Conservation (phyloP, 106 monocot species). For the Acorus calamus region DNA sequence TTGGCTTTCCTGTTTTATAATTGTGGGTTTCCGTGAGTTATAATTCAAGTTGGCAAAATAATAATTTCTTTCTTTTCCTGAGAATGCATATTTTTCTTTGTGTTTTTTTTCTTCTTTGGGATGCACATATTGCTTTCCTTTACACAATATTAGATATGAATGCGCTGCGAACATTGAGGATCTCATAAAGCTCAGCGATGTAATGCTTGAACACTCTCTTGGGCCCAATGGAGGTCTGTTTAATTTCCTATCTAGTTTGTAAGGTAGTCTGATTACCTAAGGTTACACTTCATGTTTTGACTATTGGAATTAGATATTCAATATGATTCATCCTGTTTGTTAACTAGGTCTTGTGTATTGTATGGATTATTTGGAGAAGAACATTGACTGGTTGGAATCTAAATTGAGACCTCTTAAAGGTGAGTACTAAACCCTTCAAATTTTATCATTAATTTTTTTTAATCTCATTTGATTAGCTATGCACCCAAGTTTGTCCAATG, state of each 20-base stretch:
- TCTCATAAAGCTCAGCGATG: slow-evolving; percentile 83
- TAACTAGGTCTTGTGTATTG: slow-evolving; percentile 84
- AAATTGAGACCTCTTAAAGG: slow-evolving; percentile 86
- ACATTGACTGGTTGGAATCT: slow-evolving; percentile 84
- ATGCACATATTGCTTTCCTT: slow-evolving; percentile 3
- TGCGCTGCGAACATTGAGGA: slow-evolving; percentile 91
- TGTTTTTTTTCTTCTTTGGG: neutral
- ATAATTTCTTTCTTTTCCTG: neutral
- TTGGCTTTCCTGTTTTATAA: neutral
- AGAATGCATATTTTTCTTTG: neutral
- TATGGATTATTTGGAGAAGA: slow-evolving; percentile 96
- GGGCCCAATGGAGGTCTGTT: slow-evolving; percentile 98
- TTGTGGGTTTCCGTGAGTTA: no score
- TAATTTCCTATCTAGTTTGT: neutral
- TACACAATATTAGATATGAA: slow-evolving; percentile 55
- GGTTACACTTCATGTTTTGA: neutral
- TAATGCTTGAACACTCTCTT: slow-evolving; percentile 80
- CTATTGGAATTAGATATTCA: neutral
- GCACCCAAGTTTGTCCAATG: no score
- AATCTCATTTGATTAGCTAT: no score
- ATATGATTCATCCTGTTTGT: neutral
- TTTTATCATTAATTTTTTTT: no score
- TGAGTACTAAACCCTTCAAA: neutral
- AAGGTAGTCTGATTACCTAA: neutral
- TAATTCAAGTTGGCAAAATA: no score